phyloP scores from a whole-genome alignment of 352 stramenopile species.

The Phytopythium litorale region DNA sequence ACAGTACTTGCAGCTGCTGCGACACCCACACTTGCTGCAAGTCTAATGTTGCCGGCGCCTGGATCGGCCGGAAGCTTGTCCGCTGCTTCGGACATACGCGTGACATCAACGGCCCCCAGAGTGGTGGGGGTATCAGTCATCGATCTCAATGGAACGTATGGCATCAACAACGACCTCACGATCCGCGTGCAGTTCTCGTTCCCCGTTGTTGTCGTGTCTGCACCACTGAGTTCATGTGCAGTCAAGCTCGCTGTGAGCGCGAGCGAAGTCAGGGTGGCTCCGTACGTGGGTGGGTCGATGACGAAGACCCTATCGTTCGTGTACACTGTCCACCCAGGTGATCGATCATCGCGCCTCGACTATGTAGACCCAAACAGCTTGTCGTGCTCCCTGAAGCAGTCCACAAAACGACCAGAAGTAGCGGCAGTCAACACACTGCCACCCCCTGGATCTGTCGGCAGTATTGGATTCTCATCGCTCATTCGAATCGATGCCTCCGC shows the following conservation, averaged over 20 bases:
- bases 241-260: slow-evolving; percentile 44
- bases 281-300: slow-evolving; percentile 44
- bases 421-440: slow-evolving; percentile 35
- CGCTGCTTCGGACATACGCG: slow-evolving; percentile 19
- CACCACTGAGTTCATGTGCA: slow-evolving; percentile 15
- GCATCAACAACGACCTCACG: slow-evolving; percentile 26
- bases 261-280: slow-evolving; percentile 23
- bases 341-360: slow-evolving; percentile 44
- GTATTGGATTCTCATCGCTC: slow-evolving; percentile 29
- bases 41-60: slow-evolving; percentile 24
- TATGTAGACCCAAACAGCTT: slow-evolving; percentile 43
- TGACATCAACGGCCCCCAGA: slow-evolving; percentile 36
- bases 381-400: slow-evolving; percentile 41
- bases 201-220: slow-evolving; percentile 30
- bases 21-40: slow-evolving; percentile 26
- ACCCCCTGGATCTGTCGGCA: slow-evolving; percentile 31
- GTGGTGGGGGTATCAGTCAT: slow-evolving; percentile 26
- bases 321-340: slow-evolving; percentile 43
- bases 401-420: slow-evolving; percentile 40
- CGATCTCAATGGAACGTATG: slow-evolving; percentile 45
- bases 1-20: slow-evolving; percentile 43
- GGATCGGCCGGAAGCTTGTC: slow-evolving; percentile 37
- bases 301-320: slow-evolving; percentile 47
- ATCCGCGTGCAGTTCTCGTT: slow-evolving; percentile 55
- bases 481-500: slow-evolving; percentile 43